Base-by-base conservation (phyloP, 495 filamentous ascomycete genomes). In the Talaromyces borbonicus region DNA sequence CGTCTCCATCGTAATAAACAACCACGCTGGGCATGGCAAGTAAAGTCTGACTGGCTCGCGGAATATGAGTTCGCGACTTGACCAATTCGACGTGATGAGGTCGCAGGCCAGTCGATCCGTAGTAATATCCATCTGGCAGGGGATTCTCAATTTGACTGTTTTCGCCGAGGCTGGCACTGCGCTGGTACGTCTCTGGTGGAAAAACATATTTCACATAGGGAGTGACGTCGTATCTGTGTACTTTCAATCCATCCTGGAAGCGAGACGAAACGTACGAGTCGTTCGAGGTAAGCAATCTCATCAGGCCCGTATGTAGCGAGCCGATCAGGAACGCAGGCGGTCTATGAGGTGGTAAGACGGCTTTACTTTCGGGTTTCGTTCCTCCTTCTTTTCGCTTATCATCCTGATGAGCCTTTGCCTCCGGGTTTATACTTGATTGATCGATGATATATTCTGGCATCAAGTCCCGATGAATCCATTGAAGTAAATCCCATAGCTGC, bases 161-260 rank as follows among this genome's bases (percentile, higher is more conserved):
- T 2, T 35, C 27, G 18, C 38, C 39, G 30, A 16, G 39, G 16
- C 39, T 11, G 12, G 53, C 44, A n/a, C n/a, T n/a, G n/a, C n/a
- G n/a, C 11, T 52, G 38, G 20, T 60, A 60, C 2, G 29, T 24
- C 3, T 23, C 42, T 8, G 49, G 33, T 3, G 26, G 49, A 41
- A 68, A 66, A 29, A 65, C 49, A 44, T 59, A 63, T 49, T 66
- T 66, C 18, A 49, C 38, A 27, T 66, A 66, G 1, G 65, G 63
- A 18, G 57, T 54, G 12, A 57, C 49, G 37, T 66, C 61, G 38
- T 56, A 56, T 18, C 65, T 61, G 57, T 66, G 58, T 6, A 66
- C 43, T 49, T 53, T 55, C 7, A 68, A 18, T 1, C 56, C 53
- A 1, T 55, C 40, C 0, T 52, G 15, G 5, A 54, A 49, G 24